Conservation (phyloP, 305 asterid species). For the Solanum hybrid region DNA sequence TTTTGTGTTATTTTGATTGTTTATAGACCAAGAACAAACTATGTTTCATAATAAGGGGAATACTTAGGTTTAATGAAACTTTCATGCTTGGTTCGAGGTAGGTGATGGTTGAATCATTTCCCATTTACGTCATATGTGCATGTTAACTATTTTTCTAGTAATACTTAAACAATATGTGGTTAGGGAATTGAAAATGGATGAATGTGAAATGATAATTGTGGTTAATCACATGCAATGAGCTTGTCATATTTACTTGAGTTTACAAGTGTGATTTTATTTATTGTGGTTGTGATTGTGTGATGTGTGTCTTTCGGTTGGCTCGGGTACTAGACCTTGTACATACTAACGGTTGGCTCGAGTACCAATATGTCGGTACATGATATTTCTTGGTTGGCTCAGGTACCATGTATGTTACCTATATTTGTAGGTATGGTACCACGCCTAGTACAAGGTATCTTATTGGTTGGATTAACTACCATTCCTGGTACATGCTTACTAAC, state of each 20-base stretch:
- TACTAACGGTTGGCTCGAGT: background rate
- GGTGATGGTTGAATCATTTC: background rate
- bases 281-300: background rate
- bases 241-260: background rate
- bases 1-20: too few species aligned
- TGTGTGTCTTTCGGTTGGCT: background rate
- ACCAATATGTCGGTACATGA: background rate
- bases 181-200: background rate
- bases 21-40: background rate
- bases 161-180: background rate
- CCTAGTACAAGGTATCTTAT: background rate
- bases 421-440: background rate
- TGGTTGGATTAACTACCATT: background rate
- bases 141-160: background rate
- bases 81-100: background rate
- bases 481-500: background rate
- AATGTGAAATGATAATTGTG: too few species aligned
- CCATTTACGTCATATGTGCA: background rate
- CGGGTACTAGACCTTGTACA: background rate
- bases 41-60: too few species aligned
- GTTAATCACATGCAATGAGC: background rate
- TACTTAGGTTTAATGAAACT: background rate
- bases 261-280: background rate
- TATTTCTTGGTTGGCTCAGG: background rate
- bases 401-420: too few species aligned